Conservation (phyloP, 148 eudicot species). For the Cornus kousa region DNA sequence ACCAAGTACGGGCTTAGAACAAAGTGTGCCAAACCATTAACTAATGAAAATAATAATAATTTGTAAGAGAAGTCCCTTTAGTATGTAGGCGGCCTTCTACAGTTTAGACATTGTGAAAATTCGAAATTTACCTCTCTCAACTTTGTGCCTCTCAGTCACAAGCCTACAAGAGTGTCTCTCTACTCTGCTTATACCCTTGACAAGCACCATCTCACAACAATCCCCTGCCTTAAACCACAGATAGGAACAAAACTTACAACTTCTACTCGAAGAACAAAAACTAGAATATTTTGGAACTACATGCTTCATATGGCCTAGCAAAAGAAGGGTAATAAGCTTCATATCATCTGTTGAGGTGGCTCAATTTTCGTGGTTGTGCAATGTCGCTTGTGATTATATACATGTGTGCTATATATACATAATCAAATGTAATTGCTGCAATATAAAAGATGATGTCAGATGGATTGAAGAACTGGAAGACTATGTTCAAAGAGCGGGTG, state of each 20-base stretch:
- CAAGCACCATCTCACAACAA: not conserved
- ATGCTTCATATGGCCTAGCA: not conserved
- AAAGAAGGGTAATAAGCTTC: not conserved
- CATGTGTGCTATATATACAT: too few species aligned
- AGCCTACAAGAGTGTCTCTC: not conserved
- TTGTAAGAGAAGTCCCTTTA: not conserved
- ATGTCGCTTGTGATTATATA: too few species aligned
- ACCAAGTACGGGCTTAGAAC: not conserved
- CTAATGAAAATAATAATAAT: not conserved
- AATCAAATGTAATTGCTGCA: too few species aligned
- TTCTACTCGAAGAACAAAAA: not conserved
- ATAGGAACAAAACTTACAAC: not conserved
- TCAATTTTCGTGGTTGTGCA: too few species aligned
- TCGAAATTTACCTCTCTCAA: not conserved
- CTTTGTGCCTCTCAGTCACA: not conserved
- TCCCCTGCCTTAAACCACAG: not conserved
- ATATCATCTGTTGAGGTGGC: too few species aligned
- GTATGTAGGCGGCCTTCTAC: not conserved
- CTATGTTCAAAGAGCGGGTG: too few species aligned
- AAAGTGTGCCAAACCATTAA: not conserved
- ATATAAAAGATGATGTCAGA: too few species aligned
- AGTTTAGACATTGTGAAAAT: not conserved
- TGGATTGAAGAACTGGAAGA: too few species aligned
- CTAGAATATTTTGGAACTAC: not conserved
- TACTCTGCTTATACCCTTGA: not conserved